These are phyloP conservation scores for Alternaria brassicicola DNA, from an alignment of 2,329 filamentous ascomycete genomes.

Conservation along the genomic window DNA sequence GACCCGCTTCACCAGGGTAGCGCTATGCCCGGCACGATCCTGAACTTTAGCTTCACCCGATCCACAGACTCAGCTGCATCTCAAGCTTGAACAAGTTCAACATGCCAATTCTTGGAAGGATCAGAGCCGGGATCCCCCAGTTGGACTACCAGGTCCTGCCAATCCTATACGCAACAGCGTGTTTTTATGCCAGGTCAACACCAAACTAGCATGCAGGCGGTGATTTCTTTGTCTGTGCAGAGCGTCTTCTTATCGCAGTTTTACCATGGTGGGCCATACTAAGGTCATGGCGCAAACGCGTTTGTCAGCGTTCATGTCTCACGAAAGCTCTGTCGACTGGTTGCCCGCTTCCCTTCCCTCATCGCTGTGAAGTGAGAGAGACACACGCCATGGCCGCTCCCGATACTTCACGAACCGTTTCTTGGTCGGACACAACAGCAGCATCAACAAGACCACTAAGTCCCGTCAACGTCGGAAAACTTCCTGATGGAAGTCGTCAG, in stretches of 20 bases:
- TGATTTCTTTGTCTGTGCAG: background rate
- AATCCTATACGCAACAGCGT: background rate
- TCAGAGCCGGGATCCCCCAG: background rate
- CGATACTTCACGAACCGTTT: background rate
- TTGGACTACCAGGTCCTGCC: background rate
- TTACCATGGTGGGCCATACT: background rate
- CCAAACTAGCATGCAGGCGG: background rate
- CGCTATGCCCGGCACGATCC: background rate
- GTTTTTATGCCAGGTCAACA: background rate
- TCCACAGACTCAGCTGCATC: background rate
- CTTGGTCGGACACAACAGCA: constrained; percentile 10
- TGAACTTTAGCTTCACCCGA: background rate
- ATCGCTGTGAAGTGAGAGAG: background rate
- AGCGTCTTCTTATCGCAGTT: background rate
- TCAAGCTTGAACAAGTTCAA: background rate
- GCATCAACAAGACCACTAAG: constrained; percentile 15
- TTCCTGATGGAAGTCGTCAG: background rate
- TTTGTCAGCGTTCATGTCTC: background rate
- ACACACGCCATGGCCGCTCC: background rate
- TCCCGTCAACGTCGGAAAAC: constrained; percentile 5
- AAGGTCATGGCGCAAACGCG: background rate
- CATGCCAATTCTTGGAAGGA: background rate
- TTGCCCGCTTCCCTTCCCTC: background rate
- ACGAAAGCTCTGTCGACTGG: background rate
- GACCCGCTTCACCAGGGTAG: background rate